Base-by-base conservation (phyloP, 108 stramenopile genomes). In the Epithemia pelagica region DNA sequence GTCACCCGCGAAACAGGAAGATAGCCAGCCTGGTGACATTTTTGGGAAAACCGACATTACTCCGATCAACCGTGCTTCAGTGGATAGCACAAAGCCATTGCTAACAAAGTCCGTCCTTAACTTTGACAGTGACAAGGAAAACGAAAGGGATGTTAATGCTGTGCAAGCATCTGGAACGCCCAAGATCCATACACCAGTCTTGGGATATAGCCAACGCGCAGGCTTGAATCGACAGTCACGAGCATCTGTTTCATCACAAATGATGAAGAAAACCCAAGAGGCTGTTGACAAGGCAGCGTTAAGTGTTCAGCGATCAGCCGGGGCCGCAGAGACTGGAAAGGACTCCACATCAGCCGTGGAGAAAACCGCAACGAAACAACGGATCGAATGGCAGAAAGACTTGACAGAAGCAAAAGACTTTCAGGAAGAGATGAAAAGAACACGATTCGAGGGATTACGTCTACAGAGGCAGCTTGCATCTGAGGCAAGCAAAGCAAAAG, bases 391-490 rank as follows among this genome's bases (percentile, higher is more conserved):
- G 77, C 71, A 80, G 20, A 62, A 69, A 54, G 82, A 87, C 60
- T 83, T 65, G 23, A 64, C 65, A 32, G 82, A 87, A 59, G 80
- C 84, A 2, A 74, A 72, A 59, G 59, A 67, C 19, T 78, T 87
- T 52, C 69, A 88, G 58, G 74, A 74, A 25, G 66, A 77, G 65
- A 68, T 80, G n/a, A 75, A 87, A 70, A 70, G 83, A 52, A 76
- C 71, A 25, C 65, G 86, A 25, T 73, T 81, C 5, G 81, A 89
- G 66, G 65, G 85, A 7, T 54, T 88, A 10, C 65, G 76, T 26
- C 64, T 92, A n/a, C 78, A 83, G 29, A 68, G 82, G 24, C 69
- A 87, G 63, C 58, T 92, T 37, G 70, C 84, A 5, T 85, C 86
- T 2, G 70, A 82, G n/a, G 78, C 77, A 60, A 74, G 74, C 20